Evolutionary conservation across 2,329 filamentous ascomycete genomes (phyloP), one percentile per base, ranked within the genome.

Genomic region (Claviceps spartinae): DNA sequence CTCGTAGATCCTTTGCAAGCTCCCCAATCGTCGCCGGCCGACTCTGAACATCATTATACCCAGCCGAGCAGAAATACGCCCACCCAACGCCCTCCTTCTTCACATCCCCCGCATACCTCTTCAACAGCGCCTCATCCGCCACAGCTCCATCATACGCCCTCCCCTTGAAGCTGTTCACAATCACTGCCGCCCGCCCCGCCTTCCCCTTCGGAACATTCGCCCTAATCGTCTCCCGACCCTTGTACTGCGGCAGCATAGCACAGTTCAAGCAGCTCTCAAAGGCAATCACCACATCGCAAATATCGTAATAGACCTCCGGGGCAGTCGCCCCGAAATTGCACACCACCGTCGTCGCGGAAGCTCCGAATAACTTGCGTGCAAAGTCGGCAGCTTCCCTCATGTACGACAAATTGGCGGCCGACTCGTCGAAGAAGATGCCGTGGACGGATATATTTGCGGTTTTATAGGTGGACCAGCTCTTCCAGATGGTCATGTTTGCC

Each of bases 191-290:
- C 38, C 57, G 50, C 1, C 26, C 22, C 26, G 45, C 30, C 26
- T 48, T 44, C 1, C 47, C 53, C 13, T 2, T 36, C 0, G 56
- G 58, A 11, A 62, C 44, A 9, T 55, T 61, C 47, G 51, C 54
- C 18, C 43, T 34, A 13, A 60, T 26, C 9, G 56, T 62, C n/a
- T 26, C 46, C 13, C 47, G 37, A 22, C 53, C 52, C 50, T 56
- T 44, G 44, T 61, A 61, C 51, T 49, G 51, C 41, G 51, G 51
- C 6, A 30, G 18, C 14, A 40, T n/a, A 16, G 34, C 11, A 26
- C 51, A 52, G 54, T 61, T 58, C 50, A 61, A 52, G 48, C 58
- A 59, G 53, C 59, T 60, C 54, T 61, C 60, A 20, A 61, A 61
- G 2, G 54, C 58, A 9, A 61, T 47, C 9, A 61, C 60, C 4